A percentile compares a stretch with the other conserved stretches of the same genome.
Evolutionary conservation across 208 protist genomes (phyloP).

Genomic region (Crithidia brevicula): DNA sequence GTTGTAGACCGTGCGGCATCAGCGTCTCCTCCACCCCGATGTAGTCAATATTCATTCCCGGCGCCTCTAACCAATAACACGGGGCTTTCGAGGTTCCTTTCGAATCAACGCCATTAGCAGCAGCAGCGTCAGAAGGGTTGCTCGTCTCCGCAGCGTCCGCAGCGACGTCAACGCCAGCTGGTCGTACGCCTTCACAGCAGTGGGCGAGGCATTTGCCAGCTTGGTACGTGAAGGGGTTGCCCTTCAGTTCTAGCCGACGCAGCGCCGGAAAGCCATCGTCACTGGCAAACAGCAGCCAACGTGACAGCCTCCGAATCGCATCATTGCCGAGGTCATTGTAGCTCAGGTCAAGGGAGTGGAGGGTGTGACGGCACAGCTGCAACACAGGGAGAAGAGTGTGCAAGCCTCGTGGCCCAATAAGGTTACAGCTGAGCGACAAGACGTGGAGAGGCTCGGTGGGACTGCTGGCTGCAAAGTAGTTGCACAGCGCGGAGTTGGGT

Average conservation of each 20-base stretch:
- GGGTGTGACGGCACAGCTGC: conserved; percentile 30
- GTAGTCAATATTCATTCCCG: conserved; percentile 19
- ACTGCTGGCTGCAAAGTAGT: conserved; percentile 11
- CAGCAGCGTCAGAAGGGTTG: neutral
- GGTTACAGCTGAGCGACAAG: conserved; percentile 48
- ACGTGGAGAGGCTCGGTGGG: conserved; percentile 18
- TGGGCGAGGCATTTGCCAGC: conserved; percentile 56
- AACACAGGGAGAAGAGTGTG: conserved; percentile 39
- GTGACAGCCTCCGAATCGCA: conserved; percentile 27
- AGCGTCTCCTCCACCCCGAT: conserved; percentile 24
- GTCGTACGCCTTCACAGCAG: conserved; percentile 47
- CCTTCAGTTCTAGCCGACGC: conserved; percentile 49
- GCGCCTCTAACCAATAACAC: conserved; percentile 9
- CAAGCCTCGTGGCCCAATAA: conserved; percentile 55
- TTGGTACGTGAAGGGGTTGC: conserved; percentile 71
- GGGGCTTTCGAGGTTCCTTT: neutral
- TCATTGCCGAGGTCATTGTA: conserved; percentile 54
- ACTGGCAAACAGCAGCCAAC: conserved; percentile 13
- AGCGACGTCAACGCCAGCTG: neutral
- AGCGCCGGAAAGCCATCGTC: conserved; percentile 43
- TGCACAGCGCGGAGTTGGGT: conserved; percentile 26
- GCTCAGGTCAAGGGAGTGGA: conserved; percentile 58
- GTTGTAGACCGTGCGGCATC: conserved; percentile 12
- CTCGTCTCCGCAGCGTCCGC: neutral
- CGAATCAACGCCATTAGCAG: neutral